Base-by-base conservation (phyloP, 805 yeast species). In the Torulaspora indica region DNA sequence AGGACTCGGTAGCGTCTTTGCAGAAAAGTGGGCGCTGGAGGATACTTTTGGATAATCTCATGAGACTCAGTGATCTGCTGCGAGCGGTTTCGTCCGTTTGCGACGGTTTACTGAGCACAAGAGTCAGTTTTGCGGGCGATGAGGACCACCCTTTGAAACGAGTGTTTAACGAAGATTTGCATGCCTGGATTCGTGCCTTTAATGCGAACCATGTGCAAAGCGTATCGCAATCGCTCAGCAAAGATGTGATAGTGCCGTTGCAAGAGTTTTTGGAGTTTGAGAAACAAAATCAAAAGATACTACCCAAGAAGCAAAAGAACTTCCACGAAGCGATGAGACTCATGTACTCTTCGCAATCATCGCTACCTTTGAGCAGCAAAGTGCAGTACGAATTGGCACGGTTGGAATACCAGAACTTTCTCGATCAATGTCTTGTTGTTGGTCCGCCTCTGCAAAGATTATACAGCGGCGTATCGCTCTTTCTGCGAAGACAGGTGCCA, bases 381-480 rank as follows among this genome's bases (percentile, higher is more conserved):
- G 39, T 40, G 4, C 46, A 49, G 15, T 52, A 49, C 41, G 56
- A 52, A 23, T 38, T 52, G 27, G 31, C 45, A 13, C 36, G 56
- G 15, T 35, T 49, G 25, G 53, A 52, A 18, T 52, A 47, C 34
- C 51, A 45, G 18, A 42, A 47, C 18, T 47, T 33, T 38, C 24
- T 46, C 8, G 35, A 28, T 13, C 48, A 47, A 28, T 32, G 38
- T n/a, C 33, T 24, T n/a, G 23, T 34, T 27, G 30, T 41, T 14
- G 51, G 51, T 6, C 34, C 45, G 13, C 48, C 47, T 1, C 8
- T 43, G 20, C 45, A 42, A 33, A 43, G 37, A 17, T 24, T 47
- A 4, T 38, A 37, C 14, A 30, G 20, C 8, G 31, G 48, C 2
- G 9, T 45, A 5, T 35, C 37, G 7, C 14, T 8, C n/a, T 38